Evolutionary conservation across 805 yeast genomes (phyloP).

Genomic region (Candida argentea): DNA sequence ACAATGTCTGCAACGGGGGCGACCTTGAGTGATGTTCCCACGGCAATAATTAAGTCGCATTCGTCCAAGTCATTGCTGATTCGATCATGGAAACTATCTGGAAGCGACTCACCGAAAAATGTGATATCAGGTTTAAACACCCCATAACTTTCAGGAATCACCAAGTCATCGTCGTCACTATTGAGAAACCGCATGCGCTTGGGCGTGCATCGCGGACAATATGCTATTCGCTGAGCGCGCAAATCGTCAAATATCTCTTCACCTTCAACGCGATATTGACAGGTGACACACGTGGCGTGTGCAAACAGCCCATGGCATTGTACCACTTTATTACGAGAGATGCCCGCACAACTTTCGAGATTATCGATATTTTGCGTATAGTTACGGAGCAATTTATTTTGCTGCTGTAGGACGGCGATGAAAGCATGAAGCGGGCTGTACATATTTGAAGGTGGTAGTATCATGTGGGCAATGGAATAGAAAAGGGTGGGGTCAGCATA

Average conservation of each 20-base stretch:
- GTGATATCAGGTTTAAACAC: slow-evolving; percentile 91
- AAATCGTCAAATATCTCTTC: slow-evolving; percentile 51
- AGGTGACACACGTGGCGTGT: slow-evolving; percentile 72
- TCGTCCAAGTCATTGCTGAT: slow-evolving; percentile 48
- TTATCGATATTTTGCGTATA: slow-evolving; percentile 91
- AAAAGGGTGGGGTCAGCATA: slow-evolving; percentile 28
- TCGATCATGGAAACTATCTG: slow-evolving; percentile 52
- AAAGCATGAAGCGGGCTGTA: slow-evolving; percentile 59
- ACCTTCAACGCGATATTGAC: slow-evolving; percentile 60
- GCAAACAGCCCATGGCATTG: slow-evolving; percentile 95
- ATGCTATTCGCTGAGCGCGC: slow-evolving; percentile 48
- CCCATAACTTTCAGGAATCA: slow-evolving; percentile 47
- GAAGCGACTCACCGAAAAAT: slow-evolving; percentile 81
- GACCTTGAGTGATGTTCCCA: slow-evolving; percentile 87
- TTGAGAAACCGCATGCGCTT: slow-evolving; percentile 9
- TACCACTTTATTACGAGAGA: slow-evolving; percentile 52
- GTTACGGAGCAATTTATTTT: slow-evolving; percentile 68
- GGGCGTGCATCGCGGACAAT: slow-evolving; percentile 56
- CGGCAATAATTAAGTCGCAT: slow-evolving; percentile 74
- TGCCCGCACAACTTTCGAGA: slow-evolving; percentile 73
- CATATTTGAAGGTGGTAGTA: slow-evolving; percentile 27
- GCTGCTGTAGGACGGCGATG: slow-evolving; percentile 61
- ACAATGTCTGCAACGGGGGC: slow-evolving; percentile 88
- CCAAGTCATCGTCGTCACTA: slow-evolving; percentile 13
- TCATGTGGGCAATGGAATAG: slow-evolving; percentile 35